Conservation (phyloP, 139 green algal genomes). For the Choricystis sp. region DNA sequence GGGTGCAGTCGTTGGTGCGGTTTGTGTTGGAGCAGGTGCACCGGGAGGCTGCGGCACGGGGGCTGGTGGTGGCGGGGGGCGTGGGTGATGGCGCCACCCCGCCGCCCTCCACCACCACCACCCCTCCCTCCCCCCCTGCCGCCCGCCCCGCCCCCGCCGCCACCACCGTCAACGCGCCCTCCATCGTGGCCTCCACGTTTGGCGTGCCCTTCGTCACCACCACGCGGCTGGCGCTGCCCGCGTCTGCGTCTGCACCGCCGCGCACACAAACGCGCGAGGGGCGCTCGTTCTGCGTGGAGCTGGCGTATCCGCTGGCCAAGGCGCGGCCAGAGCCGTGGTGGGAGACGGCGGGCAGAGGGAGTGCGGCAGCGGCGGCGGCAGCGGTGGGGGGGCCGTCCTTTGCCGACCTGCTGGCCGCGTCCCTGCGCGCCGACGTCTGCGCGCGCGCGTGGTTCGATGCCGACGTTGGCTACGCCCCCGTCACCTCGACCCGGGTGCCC, state of each 20-base stretch:
- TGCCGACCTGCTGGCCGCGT: slow-evolving; percentile 31
- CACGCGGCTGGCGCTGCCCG: neutral
- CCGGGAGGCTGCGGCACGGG: slow-evolving; percentile 26
- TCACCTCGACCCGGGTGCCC: slow-evolving; percentile 42
- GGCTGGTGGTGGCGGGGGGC: neutral
- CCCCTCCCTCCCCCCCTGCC: too few relatives aligned
- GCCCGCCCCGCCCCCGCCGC: neutral
- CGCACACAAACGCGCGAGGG: neutral
- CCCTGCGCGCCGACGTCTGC: slow-evolving; percentile 25
- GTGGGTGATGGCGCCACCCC: neutral
- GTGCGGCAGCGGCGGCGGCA: neutral
- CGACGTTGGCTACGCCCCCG: slow-evolving; percentile 41
- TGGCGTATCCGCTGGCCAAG: slow-evolving; percentile 37
- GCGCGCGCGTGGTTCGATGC: slow-evolving; percentile 76
- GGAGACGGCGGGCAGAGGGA: neutral
- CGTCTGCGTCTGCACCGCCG: neutral
- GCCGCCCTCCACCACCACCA: neutral
- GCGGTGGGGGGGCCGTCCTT: slow-evolving; percentile 23
- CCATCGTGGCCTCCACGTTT: slow-evolving; percentile 12
- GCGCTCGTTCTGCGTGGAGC: slow-evolving; percentile 37
- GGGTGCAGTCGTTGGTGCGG: slow-evolving; percentile 55
- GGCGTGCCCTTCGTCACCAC: slow-evolving; percentile 12
- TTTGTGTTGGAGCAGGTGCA: slow-evolving; percentile 81
- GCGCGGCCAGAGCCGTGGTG: slow-evolving; percentile 7
- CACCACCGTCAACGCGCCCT: neutral